Evolutionary conservation across 2,329 filamentous ascomycete species (phyloP).

Genomic region (Aspergillus sp.): DNA sequence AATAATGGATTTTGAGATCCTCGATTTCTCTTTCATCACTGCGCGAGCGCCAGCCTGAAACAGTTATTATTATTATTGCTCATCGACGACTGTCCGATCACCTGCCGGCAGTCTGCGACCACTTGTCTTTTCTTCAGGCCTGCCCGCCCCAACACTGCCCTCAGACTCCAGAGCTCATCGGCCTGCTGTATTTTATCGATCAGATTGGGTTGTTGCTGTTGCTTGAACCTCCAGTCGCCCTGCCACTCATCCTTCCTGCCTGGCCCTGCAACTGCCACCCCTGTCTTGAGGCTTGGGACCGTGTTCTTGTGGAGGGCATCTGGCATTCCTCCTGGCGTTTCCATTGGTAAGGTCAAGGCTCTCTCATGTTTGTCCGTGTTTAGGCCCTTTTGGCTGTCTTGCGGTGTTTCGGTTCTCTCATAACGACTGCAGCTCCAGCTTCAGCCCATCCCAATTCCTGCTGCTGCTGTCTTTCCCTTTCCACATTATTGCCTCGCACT

Average conservation of each 20-base stretch:
- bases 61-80: neutral
- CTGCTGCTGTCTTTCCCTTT: neutral
- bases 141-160: neutral
- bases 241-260: neutral
- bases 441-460: conserved; percentile 5
- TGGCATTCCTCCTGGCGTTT: neutral
- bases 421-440: neutral
- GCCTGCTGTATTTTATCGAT: neutral
- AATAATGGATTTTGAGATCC: neutral
- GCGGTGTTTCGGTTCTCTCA: neutral
- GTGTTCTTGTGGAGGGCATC: neutral
- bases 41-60: neutral
- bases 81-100: neutral
- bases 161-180: neutral
- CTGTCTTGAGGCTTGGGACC: neutral
- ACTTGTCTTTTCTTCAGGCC: neutral
- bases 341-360: neutral
- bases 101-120: neutral
- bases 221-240: neutral
- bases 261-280: neutral
- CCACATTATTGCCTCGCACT: conserved; percentile 2
- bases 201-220: conserved; percentile 1
- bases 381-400: neutral
- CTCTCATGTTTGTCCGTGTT: neutral
- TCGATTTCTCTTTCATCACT: neutral